phyloP scores from a whole-genome alignment of 495 filamentous ascomycete genomes.

The Aspergillus bertholletiae region DNA sequence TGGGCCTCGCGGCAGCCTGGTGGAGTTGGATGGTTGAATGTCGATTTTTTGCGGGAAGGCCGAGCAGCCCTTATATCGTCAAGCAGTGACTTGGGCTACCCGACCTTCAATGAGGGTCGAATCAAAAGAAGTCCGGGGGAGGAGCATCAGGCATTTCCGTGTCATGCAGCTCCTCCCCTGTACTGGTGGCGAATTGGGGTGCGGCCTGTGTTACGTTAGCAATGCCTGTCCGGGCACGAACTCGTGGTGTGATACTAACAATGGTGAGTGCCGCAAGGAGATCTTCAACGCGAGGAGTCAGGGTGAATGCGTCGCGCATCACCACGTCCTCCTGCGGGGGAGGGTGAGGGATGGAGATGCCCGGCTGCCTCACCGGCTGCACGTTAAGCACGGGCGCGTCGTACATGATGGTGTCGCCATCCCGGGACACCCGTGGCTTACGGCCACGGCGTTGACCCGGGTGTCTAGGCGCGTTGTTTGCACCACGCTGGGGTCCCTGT shows the following conservation, averaged over 20 bases:
- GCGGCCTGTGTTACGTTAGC: not conserved
- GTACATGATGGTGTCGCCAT: constrained; percentile 6
- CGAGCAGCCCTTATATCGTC: not conserved
- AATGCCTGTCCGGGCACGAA: not conserved
- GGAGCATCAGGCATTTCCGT: constrained; percentile 8
- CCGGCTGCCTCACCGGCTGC: not conserved
- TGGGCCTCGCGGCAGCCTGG: not conserved
- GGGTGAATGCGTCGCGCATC: not conserved
- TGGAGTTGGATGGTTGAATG: not conserved
- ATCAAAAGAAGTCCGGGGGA: not conserved
- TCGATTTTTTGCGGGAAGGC: not conserved
- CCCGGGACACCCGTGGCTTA: not conserved
- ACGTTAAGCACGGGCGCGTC: not conserved
- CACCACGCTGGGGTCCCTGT: not conserved
- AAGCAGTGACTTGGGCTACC: not conserved
- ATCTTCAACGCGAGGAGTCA: not conserved
- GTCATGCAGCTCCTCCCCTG: not conserved
- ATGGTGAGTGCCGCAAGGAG: not conserved
- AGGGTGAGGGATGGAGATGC: not conserved
- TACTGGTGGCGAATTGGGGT: not conserved
- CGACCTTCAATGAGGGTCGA: not conserved
- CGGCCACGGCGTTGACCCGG: not conserved
- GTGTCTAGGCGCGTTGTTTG: not conserved
- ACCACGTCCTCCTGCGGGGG: not conserved
- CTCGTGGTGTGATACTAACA: not conserved